Evolutionary conservation across 2,329 filamentous ascomycete genomes (phyloP).

Genomic region (Trichothecium sympodiale): DNA sequence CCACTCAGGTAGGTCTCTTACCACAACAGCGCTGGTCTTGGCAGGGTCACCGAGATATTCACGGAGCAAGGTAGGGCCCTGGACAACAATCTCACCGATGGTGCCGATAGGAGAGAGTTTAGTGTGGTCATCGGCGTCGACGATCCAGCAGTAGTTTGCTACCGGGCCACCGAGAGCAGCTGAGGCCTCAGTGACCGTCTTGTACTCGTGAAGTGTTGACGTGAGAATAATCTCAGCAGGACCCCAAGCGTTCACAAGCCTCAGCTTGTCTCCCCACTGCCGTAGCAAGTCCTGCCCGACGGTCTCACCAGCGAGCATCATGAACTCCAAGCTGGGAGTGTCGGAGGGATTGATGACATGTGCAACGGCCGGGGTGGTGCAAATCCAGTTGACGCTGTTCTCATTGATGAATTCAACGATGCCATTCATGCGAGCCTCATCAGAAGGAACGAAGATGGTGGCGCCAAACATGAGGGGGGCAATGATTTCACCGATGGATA

Average conservation of each 20-base stretch:
- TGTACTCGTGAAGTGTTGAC: background rate
- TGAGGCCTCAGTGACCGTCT: background rate
- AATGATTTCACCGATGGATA: constrained; percentile 21
- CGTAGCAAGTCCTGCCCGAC: constrained; percentile 1
- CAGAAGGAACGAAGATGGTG: constrained; percentile 11
- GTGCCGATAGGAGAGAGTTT: constrained; percentile 1
- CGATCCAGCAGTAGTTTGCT: constrained; percentile 5
- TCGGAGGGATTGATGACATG: constrained; percentile 7
- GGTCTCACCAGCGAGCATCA: constrained; percentile 8
- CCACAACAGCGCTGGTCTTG: background rate
- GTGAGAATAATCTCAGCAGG: background rate
- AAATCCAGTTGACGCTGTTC: constrained; percentile 1
- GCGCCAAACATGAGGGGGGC: constrained; percentile 10
- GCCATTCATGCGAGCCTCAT: constrained; percentile 2
- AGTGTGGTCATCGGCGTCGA: constrained; percentile 4
- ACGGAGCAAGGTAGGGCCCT: constrained; percentile 3
- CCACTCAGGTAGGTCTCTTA: constrained; percentile 2
- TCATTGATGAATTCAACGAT: background rate
- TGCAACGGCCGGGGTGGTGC: constrained; percentile 10
- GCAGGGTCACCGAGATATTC: constrained; percentile 2
- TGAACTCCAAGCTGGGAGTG: constrained; percentile 5
- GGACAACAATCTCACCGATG: constrained; percentile 4
- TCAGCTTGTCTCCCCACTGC: background rate
- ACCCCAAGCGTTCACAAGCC: background rate
- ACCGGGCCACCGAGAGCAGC: background rate